Evolutionary conservation across 306 rosid species (phyloP).

Genomic region (Lathyrus sativus): DNA sequence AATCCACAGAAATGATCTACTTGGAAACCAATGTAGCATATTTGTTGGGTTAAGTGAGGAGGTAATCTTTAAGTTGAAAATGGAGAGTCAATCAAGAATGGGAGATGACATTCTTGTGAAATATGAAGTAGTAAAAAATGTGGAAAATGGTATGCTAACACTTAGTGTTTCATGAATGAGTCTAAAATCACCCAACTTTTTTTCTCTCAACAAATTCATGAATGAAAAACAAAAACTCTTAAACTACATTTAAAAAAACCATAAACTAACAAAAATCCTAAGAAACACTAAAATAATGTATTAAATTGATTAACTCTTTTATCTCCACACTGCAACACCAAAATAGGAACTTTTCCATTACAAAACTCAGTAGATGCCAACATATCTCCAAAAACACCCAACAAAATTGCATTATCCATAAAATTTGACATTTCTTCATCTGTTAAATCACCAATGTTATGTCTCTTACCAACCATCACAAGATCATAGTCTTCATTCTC

Average conservation of each 20-base stretch:
- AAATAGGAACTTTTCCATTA: slow-evolving; percentile 38
- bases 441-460: background rate
- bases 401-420: slow-evolving; percentile 48
- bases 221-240: background rate
- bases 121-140: too few species aligned
- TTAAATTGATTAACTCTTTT: background rate
- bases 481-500: slow-evolving; percentile 37
- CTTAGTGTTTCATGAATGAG: background rate
- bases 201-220: background rate
- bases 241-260: background rate
- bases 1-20: too few species aligned
- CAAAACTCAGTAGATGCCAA: slow-evolving; percentile 52
- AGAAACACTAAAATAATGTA: background rate
- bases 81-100: too few species aligned
- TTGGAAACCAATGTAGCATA: too few species aligned
- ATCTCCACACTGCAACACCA: slow-evolving; percentile 51
- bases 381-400: slow-evolving; percentile 59
- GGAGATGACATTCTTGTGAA: too few species aligned
- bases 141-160: too few species aligned
- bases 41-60: too few species aligned
- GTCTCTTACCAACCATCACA: slow-evolving; percentile 52
- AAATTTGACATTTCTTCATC: slow-evolving; percentile 50
- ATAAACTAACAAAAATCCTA: background rate
- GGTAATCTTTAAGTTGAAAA: too few species aligned
- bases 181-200: background rate